Conservation (phyloP, 345 rosid genomes). For the Eutrema heterophyllum region DNA sequence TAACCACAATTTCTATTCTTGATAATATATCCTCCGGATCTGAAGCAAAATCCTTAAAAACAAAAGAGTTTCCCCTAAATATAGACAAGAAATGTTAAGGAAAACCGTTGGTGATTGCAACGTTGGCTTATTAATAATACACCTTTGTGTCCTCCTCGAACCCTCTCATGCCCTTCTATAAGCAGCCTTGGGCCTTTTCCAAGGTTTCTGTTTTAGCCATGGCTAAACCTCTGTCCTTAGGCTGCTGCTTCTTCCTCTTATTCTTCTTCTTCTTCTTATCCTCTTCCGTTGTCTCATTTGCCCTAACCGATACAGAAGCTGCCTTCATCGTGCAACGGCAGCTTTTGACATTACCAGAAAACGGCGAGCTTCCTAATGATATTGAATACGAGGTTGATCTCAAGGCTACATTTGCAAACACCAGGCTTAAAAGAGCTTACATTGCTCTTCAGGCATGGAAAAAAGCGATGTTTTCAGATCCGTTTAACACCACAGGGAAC, state of each 20-base stretch:
- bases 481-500: slow-evolving; percentile 55
- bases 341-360: slow-evolving; percentile 44
- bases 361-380: slow-evolving; percentile 33
- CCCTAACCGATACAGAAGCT: slow-evolving; percentile 50
- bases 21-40: slow-evolving; percentile 9
- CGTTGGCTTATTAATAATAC: slow-evolving; percentile 25
- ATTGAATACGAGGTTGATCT: slow-evolving; percentile 36
- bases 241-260: slow-evolving; percentile 38
- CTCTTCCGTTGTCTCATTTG: slow-evolving; percentile 32
- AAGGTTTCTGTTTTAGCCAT: slow-evolving; percentile 43
- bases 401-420: slow-evolving; percentile 42
- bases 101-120: slow-evolving; percentile 13
- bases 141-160: slow-evolving; percentile 16
- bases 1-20: slow-evolving; percentile 24
- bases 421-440: slow-evolving; percentile 59
- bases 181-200: slow-evolving; percentile 74
- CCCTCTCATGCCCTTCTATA: slow-evolving; percentile 34
- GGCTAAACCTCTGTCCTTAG: slow-evolving; percentile 48
- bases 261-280: slow-evolving; percentile 29
- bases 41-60: slow-evolving; percentile 17
- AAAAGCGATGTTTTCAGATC: slow-evolving; percentile 71
- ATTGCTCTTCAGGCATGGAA: slow-evolving; percentile 81
- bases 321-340: slow-evolving; percentile 67
- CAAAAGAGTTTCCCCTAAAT: slow-evolving; percentile 16
- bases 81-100: slow-evolving; percentile 21